A percentile compares a stretch with the other conserved stretches of the same genome.
Evolutionary conservation across 108 stramenopile genomes (phyloP).

Genomic region (Stephanodiscus triporus): DNA sequence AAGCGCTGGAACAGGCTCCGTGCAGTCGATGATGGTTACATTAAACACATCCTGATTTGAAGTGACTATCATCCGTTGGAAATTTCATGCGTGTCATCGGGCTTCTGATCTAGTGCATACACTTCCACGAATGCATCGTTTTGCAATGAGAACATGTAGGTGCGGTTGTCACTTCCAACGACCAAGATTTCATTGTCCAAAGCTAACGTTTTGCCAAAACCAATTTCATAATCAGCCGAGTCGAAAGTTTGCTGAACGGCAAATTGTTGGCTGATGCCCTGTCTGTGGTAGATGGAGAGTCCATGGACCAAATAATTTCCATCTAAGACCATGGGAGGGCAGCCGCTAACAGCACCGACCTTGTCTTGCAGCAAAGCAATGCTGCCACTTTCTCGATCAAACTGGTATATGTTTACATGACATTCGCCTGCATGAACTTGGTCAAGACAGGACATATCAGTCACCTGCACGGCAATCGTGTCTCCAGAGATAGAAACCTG

Average conservation of each 20-base stretch:
- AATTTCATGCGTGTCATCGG: slow-evolving; percentile 16
- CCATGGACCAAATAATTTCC: slow-evolving; percentile 15
- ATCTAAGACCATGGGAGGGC: slow-evolving; percentile 1
- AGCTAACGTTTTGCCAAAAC: slow-evolving; percentile 18
- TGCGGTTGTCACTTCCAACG: slow-evolving; percentile 23
- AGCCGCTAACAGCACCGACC: background rate
- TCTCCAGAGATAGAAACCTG: background rate
- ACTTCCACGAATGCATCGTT: slow-evolving; percentile 10
- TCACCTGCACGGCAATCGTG: slow-evolving; percentile 6
- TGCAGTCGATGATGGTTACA: slow-evolving; percentile 18
- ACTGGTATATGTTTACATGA: background rate
- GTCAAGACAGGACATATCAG: background rate
- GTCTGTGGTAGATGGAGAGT: slow-evolving; percentile 15
- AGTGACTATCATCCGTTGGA: slow-evolving; percentile 18
- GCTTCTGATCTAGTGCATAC: slow-evolving; percentile 2
- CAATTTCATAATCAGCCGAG: slow-evolving; percentile 17
- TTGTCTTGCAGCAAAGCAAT: background rate
- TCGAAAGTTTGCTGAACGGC: slow-evolving; percentile 12
- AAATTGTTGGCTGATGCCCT: background rate
- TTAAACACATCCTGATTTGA: slow-evolving; percentile 12
- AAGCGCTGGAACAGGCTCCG: slow-evolving; percentile 10
- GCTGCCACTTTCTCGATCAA: background rate
- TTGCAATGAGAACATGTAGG: slow-evolving; percentile 24
- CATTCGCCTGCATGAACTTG: background rate
- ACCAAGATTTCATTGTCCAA: slow-evolving; percentile 22